Percentiles rank a stretch among this genome's conserved stretches.
Conservation (phyloP, 495 filamentous ascomycete genomes). For the Penicillium fimorum region DNA sequence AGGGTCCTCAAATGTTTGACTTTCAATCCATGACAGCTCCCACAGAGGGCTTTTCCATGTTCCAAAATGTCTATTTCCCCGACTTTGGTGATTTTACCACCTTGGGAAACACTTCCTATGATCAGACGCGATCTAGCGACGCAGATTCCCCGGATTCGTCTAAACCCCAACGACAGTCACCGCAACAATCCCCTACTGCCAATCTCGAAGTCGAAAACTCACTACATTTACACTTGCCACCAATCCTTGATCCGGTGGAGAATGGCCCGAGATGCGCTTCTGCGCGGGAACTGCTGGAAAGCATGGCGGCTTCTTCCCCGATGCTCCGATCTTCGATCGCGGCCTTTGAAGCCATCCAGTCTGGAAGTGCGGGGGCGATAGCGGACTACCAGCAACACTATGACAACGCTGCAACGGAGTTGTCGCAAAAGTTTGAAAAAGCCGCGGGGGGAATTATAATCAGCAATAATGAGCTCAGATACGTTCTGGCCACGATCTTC, state of each 20-base stretch:
- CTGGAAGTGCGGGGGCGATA: background rate
- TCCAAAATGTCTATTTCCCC: background rate
- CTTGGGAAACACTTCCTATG: background rate
- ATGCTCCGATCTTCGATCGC: constrained; percentile 1
- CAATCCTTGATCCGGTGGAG: background rate
- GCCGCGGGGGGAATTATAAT: background rate
- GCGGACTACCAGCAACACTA: background rate
- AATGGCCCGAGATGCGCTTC: background rate
- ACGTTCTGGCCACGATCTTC: background rate
- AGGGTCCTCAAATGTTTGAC: background rate
- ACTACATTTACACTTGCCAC: background rate
- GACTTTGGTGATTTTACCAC: constrained; percentile 1
- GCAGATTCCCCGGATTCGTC: background rate
- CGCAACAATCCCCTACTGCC: background rate
- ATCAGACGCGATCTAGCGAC: background rate
- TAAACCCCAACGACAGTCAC: background rate
- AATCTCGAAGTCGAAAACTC: background rate
- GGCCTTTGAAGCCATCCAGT: background rate
- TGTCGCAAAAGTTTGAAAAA: background rate
- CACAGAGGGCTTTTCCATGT: background rate
- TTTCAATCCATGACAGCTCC: background rate
- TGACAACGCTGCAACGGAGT: background rate
- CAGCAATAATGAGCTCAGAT: background rate
- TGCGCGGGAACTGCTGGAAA: background rate
- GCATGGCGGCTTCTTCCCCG: background rate